Evolutionary conservation across 2,329 filamentous ascomycete species (phyloP), one percentile per base, ranked within the genome.

Genomic region (Talaromyces sp.): DNA sequence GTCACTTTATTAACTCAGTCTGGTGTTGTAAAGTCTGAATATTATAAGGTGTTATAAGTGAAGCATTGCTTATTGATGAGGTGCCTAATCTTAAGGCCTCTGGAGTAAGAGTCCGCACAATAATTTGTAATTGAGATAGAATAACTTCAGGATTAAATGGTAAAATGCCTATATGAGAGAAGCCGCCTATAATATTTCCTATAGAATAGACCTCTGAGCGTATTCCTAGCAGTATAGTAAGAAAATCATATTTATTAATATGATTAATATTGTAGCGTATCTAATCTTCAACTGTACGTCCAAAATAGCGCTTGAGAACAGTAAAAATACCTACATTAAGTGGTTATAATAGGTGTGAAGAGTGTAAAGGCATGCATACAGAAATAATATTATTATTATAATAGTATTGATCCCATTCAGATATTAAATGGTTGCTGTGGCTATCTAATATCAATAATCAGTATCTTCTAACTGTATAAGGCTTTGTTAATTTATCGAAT

Each of bases 121-220:
- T 21, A 55, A 55, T 27, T 11, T 55, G 52, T 19, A 55, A 55
- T 55, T 55, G 27, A 55, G 52, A 55, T 55, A 55, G 8, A 31
- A 55, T 31, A 31, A 31, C 32, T 55, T 55, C 7, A 6, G 52
- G 52, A 55, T 55, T 19, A 35, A 19, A 55, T 55, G 52, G 52
- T 31, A n/a, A n/a, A n/a, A n/a, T n/a, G n/a, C n/a, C n/a, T n/a
- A n/a, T n/a, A n/a, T n/a, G n/a, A n/a, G n/a, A n/a, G n/a, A n/a
- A n/a, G n/a, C n/a, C n/a, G n/a, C n/a, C n/a, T n/a, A n/a, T n/a
- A n/a, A n/a, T n/a, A n/a, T n/a, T n/a, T n/a, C n/a, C n/a, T n/a
- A n/a, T n/a, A n/a, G n/a, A n/a, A n/a, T n/a, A n/a, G n/a, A 55
- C 26, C 41, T 55, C 19, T 13, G 24, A n/a, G n/a, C 53, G 53